Base-by-base conservation (phyloP, 1,284 basidiomycete species). In the Irpex sp. region DNA sequence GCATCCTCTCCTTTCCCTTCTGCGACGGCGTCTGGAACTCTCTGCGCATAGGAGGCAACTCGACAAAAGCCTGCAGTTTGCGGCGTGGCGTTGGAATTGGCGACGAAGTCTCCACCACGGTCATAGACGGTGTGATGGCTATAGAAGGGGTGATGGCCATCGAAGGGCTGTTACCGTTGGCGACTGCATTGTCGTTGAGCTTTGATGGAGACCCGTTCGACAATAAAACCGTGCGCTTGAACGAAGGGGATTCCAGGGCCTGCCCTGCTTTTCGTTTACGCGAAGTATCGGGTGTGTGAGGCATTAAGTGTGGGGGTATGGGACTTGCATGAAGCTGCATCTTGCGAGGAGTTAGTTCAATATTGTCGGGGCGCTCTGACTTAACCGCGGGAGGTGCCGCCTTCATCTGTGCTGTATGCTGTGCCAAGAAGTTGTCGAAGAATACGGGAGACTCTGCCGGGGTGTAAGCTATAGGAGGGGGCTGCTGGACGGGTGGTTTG, bases 391-490 rank as follows among this genome's bases (percentile, higher is more conserved):
- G 39, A 5, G n/a, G 26, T 49, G 62, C 43, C 60, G 64, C 57
- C 15, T 71, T 70, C 61, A 76, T 65, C 19, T 76, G 71, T 65
- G 73, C 71, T 6, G 80, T 76, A 54, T 84, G 85, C 57, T 83
- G 79, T n/a, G 81, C 78, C 31, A 92, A 72, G 69, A 89, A 89
- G 33, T 81, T 75, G 63, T 87, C 81, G 70, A 89, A 89, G 70
- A 88, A 90, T 1, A 75, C 70, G 4, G 78, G 72, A 1, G 89
- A 90, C 55, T 90, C 84, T 58, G 83, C 78, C 5, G 86, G 78
- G n/a, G 77, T 74, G 66, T 82, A 82, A 15, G 75, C 68, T 37
- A 74, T 72, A 21, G 69, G 72, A 3, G 67, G 60, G 13, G 75
- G 74, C 39, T 46, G 39, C 39, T 46, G 39, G 1, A 33, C 31